Evolutionary conservation across 2,329 filamentous ascomycete species (phyloP).

Genomic region (Pyrenophora seminiperda): DNA sequence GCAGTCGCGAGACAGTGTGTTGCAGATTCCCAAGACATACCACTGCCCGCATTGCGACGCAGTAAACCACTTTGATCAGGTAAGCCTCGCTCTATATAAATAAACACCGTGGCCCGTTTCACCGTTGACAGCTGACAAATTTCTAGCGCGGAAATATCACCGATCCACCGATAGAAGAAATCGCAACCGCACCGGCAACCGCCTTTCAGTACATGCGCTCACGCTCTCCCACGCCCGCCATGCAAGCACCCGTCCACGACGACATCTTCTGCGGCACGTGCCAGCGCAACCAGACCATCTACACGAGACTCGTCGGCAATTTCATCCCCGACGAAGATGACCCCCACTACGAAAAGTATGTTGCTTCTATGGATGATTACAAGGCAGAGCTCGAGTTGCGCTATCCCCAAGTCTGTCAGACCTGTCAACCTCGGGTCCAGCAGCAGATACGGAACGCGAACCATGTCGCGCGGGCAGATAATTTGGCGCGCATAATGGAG

Average conservation of each 20-base stretch:
- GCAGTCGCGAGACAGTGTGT: constrained; percentile 28
- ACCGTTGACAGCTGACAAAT: constrained; percentile 27
- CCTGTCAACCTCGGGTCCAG: constrained; percentile 77
- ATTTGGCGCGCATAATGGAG: constrained; percentile 75
- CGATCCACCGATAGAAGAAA: constrained; percentile 72
- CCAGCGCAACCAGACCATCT: constrained; percentile 84
- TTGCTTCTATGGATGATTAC: constrained; percentile 71
- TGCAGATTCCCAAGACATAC: constrained; percentile 32
- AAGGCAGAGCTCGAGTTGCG: constrained; percentile 74
- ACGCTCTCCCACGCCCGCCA: constrained; percentile 35
- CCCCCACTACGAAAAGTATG: constrained; percentile 70
- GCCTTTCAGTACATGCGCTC: constrained; percentile 31
- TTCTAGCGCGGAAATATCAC: constrained; percentile 81
- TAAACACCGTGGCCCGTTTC: not conserved
- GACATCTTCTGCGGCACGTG: constrained; percentile 75
- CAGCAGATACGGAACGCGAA: constrained; percentile 70
- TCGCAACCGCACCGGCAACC: constrained; percentile 27
- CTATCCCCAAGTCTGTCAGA: constrained; percentile 86
- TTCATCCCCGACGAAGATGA: constrained; percentile 73
- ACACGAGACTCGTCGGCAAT: constrained; percentile 75
- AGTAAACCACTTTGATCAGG: constrained; percentile 86
- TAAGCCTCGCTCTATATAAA: constrained; percentile 46
- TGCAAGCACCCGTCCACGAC: constrained; percentile 37
- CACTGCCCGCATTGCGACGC: constrained; percentile 72
- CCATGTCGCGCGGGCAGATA: constrained; percentile 84